Evolutionary conservation across 1,139 yeast species (phyloP).

Genomic region (Meyerozyma smithsonii): DNA sequence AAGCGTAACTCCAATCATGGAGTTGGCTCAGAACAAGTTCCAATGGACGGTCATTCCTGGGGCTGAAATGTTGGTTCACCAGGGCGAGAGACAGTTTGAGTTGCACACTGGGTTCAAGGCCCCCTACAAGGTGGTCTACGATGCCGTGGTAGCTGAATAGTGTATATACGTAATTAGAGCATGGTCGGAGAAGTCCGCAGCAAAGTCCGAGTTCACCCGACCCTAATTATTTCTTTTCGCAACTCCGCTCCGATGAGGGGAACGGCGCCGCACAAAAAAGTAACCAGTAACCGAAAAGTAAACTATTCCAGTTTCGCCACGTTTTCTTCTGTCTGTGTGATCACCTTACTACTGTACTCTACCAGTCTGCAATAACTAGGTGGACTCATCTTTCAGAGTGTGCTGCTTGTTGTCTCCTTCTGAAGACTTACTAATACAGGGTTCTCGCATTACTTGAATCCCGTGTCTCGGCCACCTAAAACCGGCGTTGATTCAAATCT

Average conservation of each 20-base stretch:
- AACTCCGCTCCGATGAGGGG: slow-evolving; percentile 4
- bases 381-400: no score
- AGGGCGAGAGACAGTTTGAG: slow-evolving; percentile 83
- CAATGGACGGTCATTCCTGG: slow-evolving; percentile 81
- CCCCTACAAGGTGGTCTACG: slow-evolving; percentile 55
- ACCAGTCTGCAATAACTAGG: no score
- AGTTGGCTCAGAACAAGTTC: slow-evolving; percentile 54
- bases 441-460: no score
- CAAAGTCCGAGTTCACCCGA: not conserved
- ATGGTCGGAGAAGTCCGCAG: not conserved
- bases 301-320: not conserved
- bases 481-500: no score
- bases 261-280: slow-evolving; percentile 1
- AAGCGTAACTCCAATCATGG: slow-evolving; percentile 77
- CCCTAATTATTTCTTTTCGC: not conserved
- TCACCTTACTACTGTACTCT: not conserved
- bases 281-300: not conserved
- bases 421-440: no score
- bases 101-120: slow-evolving; percentile 71
- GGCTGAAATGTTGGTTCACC: slow-evolving; percentile 84
- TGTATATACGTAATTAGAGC: not conserved
- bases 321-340: not conserved
- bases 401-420: no score
- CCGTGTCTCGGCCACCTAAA: no score
- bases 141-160: slow-evolving; percentile 45